Evolutionary conservation across 2,329 filamentous ascomycete species (phyloP), one percentile per base, ranked within the genome.

Genomic region (Bipolaris sorokiniana): DNA sequence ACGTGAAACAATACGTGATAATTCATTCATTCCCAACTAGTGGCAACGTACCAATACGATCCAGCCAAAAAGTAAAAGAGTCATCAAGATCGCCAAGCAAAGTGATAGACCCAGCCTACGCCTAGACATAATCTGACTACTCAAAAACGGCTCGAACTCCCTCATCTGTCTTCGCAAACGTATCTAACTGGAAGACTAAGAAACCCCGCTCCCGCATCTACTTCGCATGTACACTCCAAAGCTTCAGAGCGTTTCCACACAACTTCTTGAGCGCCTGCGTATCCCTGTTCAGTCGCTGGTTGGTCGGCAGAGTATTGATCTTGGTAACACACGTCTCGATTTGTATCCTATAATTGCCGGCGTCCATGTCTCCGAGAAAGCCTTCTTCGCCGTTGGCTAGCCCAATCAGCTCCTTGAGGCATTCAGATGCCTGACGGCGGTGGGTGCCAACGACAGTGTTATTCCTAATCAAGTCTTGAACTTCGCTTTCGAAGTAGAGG

Each of bases 181-280:
- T 6, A 13, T 11, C 11, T 7, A 7, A 13, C 13, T 18, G 11
- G 13, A 9, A 28, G 26, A 13, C 20, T 13, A 23, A 23, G 13
- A 13, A 22, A 23, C 11, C 20, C 20, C 22, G 38, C 13, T 33
- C 13, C 28, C 28, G 2, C 28, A 11, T 31, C 4, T 31, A 36
- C 13, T 28, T 18, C 7, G 20, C 52, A 51, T 55, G 31, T 10
- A 51, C 2, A n/a, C 33, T 33, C 52, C 52, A 55, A 10, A 55
- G 41, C 40, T 36, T 55, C 38, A 55, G 13, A 5, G 52, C 47
- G 5, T 3, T 10, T n/a, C 52, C 52, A 44, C 52, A 55, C 15
- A 55, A 18, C 23, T 45, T 55, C 31, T 26, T 50, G 1, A 55
- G 47, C n/a, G 47, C 40, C 33, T 40, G 31, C 11, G 33, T 55